These are phyloP conservation scores for Aspergillus novoparasiticus DNA, from an alignment of 2,329 filamentous ascomycete genomes.

Conservation along the genomic window DNA sequence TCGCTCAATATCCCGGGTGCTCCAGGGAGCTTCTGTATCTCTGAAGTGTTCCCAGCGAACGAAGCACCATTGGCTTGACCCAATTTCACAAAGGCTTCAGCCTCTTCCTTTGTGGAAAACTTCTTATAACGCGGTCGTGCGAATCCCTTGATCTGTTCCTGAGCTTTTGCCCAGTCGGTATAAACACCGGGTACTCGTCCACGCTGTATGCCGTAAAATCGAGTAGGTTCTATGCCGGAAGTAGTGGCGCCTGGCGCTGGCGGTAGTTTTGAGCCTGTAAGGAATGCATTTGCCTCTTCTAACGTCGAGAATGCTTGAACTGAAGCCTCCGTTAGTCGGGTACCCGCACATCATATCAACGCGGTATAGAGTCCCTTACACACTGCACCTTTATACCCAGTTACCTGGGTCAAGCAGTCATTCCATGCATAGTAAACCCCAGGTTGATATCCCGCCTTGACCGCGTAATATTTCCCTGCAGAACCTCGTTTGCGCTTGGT, in stretches of 20 bases:
- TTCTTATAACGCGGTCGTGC: conserved; percentile 70
- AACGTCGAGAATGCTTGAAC: conserved; percentile 77
- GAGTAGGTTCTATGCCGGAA: conserved; percentile 41
- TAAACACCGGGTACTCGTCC: conserved; percentile 65
- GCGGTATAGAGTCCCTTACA: conserved; percentile 56
- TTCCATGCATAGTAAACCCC: conserved; percentile 66
- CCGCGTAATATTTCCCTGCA: conserved; percentile 64
- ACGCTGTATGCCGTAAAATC: conserved; percentile 63
- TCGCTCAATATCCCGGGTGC: conserved; percentile 45
- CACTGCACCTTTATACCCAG: conserved; percentile 65
- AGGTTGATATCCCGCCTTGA: conserved; percentile 61
- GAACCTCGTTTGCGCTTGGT: conserved; percentile 59
- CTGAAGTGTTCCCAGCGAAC: conserved; percentile 30
- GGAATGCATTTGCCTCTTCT: conserved; percentile 77
- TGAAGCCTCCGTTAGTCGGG: conserved; percentile 35
- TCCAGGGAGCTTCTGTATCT: conserved; percentile 36
- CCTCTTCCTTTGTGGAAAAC: conserved; percentile 69
- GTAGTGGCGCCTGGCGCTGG: conserved; percentile 37
- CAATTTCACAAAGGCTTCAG: conserved; percentile 70
- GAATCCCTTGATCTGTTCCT: conserved; percentile 72
- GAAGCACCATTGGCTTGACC: conserved; percentile 32
- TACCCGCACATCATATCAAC: background rate
- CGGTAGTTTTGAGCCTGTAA: conserved; percentile 61
- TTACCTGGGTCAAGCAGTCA: conserved; percentile 64
- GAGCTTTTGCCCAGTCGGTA: conserved; percentile 68